These are phyloP conservation scores for Bipolaris oryzae DNA, from an alignment of 2,329 filamentous ascomycete genomes.

Conservation along the genomic window DNA sequence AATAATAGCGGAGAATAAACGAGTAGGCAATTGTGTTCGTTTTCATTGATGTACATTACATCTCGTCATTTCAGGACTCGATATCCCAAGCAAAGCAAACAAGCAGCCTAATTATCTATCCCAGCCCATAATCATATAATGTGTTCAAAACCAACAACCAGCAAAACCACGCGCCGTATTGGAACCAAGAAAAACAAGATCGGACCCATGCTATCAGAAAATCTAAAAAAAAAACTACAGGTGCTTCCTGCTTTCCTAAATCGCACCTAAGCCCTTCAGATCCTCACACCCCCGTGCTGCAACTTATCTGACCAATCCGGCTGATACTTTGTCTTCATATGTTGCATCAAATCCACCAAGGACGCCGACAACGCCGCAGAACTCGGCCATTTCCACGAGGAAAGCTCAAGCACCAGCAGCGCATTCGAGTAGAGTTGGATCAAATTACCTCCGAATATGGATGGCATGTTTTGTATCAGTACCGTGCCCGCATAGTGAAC, in stretches of 20 bases:
- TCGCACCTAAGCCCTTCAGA: conserved; percentile 19
- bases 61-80: not conserved
- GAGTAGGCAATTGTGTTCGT: not conserved
- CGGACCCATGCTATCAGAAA: not conserved
- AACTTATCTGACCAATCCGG: conserved; percentile 38
- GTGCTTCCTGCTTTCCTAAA: no score
- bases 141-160: not conserved
- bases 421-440: conserved; percentile 46
- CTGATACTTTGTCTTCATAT: conserved; percentile 39
- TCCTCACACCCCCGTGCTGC: conserved; percentile 35
- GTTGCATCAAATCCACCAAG: conserved; percentile 39
- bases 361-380: conserved; percentile 36
- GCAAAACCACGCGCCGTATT: not conserved
- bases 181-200: not conserved
- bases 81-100: not conserved
- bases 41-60: not conserved
- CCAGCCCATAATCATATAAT: not conserved
- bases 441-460: conserved; percentile 38
- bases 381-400: conserved; percentile 45
- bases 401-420: conserved; percentile 42
- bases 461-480: conserved; percentile 41
- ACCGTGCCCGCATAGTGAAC: conserved; percentile 43
- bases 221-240: no score
- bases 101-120: not conserved
- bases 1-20: not conserved